Evolutionary conservation across 768 basidiomycete genomes (phyloP).

Genomic region (Paxillus involutus): DNA sequence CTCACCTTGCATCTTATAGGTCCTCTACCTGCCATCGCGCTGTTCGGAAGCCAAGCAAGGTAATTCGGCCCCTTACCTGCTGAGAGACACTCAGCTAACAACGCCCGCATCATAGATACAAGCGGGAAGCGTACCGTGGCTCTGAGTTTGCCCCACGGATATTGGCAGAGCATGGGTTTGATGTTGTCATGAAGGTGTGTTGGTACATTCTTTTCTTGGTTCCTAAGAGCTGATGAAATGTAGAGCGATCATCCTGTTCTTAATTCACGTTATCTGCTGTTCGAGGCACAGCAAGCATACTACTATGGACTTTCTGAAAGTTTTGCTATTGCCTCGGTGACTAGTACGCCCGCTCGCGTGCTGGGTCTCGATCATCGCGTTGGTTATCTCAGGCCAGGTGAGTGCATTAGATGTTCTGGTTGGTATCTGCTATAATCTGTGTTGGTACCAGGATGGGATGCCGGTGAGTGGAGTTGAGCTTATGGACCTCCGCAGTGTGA

Average conservation of each 20-base stretch:
- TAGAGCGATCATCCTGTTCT: constrained; percentile 47
- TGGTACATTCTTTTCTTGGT: constrained; percentile 28
- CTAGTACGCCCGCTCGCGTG: constrained; percentile 60
- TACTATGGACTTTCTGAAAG: constrained; percentile 61
- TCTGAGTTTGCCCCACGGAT: constrained; percentile 59
- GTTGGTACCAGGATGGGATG: constrained; percentile 53
- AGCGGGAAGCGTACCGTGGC: constrained; percentile 57
- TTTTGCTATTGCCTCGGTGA: constrained; percentile 64
- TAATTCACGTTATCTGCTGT: constrained; percentile 50
- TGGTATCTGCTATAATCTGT: too few relatives aligned
- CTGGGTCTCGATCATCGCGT: constrained; percentile 74
- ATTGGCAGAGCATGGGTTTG: constrained; percentile 48
- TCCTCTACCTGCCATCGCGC: constrained; percentile 64
- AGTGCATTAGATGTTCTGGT: neutral
- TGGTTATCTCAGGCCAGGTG: constrained; percentile 53
- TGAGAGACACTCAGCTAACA: neutral
- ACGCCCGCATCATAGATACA: constrained; percentile 36
- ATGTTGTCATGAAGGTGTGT: constrained; percentile 56
- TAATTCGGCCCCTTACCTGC: neutral
- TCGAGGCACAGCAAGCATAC: constrained; percentile 59
- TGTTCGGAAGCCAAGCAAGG: constrained; percentile 69
- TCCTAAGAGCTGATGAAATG: neutral
- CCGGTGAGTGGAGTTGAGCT: constrained; percentile 37
- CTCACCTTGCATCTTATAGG: constrained; percentile 21
- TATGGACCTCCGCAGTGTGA: neutral